Conservation (phyloP, 2,329 filamentous ascomycete species). For the Blastomyces percursus region DNA sequence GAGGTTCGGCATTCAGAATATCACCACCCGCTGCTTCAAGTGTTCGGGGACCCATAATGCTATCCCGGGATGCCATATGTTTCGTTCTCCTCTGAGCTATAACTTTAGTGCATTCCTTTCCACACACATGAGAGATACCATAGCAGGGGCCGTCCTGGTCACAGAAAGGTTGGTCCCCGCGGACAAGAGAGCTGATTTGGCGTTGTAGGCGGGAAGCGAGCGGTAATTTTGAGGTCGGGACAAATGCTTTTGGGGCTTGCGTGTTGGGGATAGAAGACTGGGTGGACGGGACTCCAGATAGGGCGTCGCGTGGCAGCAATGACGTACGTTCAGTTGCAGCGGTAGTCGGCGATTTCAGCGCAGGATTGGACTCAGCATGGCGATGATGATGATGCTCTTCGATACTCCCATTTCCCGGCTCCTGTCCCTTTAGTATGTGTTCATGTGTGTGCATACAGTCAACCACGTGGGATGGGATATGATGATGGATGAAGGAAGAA, state of each 20-base stretch:
- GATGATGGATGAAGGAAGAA: constrained; percentile 36
- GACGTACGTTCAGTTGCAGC: constrained; percentile 14
- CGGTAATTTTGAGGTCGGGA: constrained; percentile 1
- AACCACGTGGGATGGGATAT: constrained; percentile 41
- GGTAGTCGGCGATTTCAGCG: neutral
- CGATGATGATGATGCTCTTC: constrained; percentile 18
- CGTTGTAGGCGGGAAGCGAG: constrained; percentile 9
- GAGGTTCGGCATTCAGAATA: neutral
- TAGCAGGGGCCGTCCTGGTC: constrained; percentile 50
- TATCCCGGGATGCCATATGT: neutral
- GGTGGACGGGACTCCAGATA: neutral
- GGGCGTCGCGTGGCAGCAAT: neutral
- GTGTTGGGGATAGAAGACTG: neutral
- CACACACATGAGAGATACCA: constrained; percentile 51
- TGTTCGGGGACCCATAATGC: neutral
- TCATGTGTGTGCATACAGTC: constrained; percentile 40
- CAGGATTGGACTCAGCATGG: constrained; percentile 12
- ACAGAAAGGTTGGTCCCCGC: constrained; percentile 27
- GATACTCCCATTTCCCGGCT: constrained; percentile 20
- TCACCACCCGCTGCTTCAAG: neutral
- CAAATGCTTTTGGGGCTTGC: neutral
- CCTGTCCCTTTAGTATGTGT: constrained; percentile 25
- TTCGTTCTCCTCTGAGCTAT: constrained; percentile 18
- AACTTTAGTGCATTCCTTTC: constrained; percentile 48
- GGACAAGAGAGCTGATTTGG: constrained; percentile 11